Percentiles rank a stretch among this genome's conserved stretches.
These are phyloP conservation scores for Tubosaeta sp. DNA, from an alignment of 768 basidiomycete genomes.

Conservation along the genomic window DNA sequence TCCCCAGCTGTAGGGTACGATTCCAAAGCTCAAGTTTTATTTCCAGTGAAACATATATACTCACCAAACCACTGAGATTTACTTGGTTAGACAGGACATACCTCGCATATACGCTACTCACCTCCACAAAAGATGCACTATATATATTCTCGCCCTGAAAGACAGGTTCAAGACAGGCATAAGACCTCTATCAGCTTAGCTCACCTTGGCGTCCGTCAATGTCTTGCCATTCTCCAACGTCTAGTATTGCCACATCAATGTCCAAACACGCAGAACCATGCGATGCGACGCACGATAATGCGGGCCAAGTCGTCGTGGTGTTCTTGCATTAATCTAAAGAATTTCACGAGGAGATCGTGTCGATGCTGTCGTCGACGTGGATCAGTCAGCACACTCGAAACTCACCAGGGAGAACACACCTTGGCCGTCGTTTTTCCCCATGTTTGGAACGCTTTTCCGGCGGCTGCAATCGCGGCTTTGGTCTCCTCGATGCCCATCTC, in stretches of 20 bases:
- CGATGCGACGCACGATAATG: constrained; percentile 61
- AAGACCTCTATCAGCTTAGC: not conserved
- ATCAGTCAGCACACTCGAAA: not conserved
- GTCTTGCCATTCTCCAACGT: constrained; percentile 97
- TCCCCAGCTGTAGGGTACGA: constrained; percentile 66
- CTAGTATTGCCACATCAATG: constrained; percentile 35
- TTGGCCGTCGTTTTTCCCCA: constrained; percentile 90
- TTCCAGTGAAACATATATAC: not conserved
- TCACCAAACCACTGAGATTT: constrained; percentile 73
- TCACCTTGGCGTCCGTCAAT: constrained; percentile 74
- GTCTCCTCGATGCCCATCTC: constrained; percentile 89
- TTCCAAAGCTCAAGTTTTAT: not conserved
- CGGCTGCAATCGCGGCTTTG: constrained; percentile 78
- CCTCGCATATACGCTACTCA: constrained; percentile 28
- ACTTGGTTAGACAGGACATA: constrained; percentile 1
- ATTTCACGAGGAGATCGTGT: constrained; percentile 78
- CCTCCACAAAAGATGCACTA: constrained; percentile 81
- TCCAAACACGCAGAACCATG: not conserved
- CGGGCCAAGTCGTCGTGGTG: constrained; percentile 83
- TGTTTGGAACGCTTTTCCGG: constrained; percentile 70
- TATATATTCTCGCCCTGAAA: constrained; percentile 76
- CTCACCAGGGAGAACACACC: constrained; percentile 35
- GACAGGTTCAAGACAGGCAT: not conserved
- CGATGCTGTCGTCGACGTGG: constrained; percentile 46
- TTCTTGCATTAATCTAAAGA: constrained; percentile 74